phyloP scores from a whole-genome alignment of 768 basidiomycete species.

The Butyriboletus loyo region DNA sequence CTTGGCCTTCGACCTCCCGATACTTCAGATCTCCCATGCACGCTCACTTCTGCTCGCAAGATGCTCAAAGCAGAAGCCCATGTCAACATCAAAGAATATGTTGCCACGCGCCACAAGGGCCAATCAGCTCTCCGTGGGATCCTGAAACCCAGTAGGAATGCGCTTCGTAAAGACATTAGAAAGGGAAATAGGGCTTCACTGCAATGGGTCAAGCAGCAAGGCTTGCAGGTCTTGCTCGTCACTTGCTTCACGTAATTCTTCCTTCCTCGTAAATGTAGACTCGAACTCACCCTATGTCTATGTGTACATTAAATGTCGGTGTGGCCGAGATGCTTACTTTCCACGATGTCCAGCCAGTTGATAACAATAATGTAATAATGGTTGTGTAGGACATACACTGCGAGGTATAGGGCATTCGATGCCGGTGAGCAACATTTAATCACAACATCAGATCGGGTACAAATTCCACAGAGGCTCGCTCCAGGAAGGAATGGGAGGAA shows the following conservation, averaged over 20 bases:
- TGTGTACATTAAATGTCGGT: neutral
- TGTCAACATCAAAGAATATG: constrained; percentile 71
- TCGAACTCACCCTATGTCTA: neutral
- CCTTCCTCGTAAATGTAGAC: no score
- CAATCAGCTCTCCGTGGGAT: constrained; percentile 56
- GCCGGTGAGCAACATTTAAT: constrained; percentile 9
- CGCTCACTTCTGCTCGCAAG: constrained; percentile 65
- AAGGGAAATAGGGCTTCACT: constrained; percentile 46
- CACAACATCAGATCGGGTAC: neutral
- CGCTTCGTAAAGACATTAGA: constrained; percentile 61
- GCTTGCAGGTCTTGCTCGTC: constrained; percentile 62
- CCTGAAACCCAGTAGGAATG: constrained; percentile 59
- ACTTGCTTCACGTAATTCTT: constrained; percentile 38
- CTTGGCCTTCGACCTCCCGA: constrained; percentile 55
- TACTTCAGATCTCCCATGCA: constrained; percentile 47
- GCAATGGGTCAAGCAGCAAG: constrained; percentile 61
- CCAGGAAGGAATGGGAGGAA: constrained; percentile 2
- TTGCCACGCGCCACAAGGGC: constrained; percentile 62
- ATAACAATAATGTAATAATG: constrained; percentile 3
- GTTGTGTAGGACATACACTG: constrained; percentile 1
- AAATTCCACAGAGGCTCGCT: constrained; percentile 1
- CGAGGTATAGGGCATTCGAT: constrained; percentile 22
- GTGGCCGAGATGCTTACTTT: neutral
- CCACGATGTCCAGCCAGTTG: neutral
- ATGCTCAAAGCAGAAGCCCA: constrained; percentile 65